Evolutionary conservation across 371 early-diverging fungal genomes (phyloP).

Genomic region (Apophysomyces variabilis): DNA sequence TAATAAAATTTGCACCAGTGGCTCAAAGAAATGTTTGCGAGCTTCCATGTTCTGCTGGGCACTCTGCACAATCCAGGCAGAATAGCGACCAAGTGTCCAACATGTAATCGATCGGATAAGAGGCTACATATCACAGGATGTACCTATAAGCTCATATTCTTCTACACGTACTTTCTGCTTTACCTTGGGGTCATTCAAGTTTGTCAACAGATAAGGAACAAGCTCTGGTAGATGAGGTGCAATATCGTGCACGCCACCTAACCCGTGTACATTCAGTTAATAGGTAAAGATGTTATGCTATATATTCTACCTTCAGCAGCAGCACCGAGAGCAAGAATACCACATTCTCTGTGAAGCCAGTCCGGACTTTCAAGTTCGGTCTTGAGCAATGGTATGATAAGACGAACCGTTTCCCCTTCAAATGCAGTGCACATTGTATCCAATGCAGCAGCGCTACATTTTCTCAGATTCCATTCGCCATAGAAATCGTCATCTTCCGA

Average conservation of each 20-base stretch:
- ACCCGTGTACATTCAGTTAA: neutral
- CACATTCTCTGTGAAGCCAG: constrained; percentile 88
- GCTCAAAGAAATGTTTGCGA: constrained; percentile 73
- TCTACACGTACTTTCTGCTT: neutral
- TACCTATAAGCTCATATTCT: neutral
- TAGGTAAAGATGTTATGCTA: constrained; percentile 8
- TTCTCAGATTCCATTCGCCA: constrained; percentile 88
- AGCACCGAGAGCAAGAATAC: constrained; percentile 92
- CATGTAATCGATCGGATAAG: constrained; percentile 19
- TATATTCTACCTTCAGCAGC: constrained; percentile 78
- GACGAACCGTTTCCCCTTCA: constrained; percentile 68
- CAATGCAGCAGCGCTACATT: constrained; percentile 90
- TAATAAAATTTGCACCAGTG: constrained; percentile 77
- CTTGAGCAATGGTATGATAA: constrained; percentile 76
- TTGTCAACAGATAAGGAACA: constrained; percentile 74
- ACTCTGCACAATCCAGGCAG: constrained; percentile 70
- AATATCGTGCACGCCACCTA: constrained; percentile 69
- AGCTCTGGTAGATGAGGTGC: constrained; percentile 76
- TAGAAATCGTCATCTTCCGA: constrained; percentile 80
- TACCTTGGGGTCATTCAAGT: constrained; percentile 69
- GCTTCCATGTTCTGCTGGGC: constrained; percentile 63
- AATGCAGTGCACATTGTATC: constrained; percentile 83
- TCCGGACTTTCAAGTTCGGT: constrained; percentile 67
- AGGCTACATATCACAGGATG: constrained; percentile 9
- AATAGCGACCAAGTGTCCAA: constrained; percentile 35